phyloP scores from a whole-genome alignment of 163 green algal species.

The Prototheca cutis region DNA sequence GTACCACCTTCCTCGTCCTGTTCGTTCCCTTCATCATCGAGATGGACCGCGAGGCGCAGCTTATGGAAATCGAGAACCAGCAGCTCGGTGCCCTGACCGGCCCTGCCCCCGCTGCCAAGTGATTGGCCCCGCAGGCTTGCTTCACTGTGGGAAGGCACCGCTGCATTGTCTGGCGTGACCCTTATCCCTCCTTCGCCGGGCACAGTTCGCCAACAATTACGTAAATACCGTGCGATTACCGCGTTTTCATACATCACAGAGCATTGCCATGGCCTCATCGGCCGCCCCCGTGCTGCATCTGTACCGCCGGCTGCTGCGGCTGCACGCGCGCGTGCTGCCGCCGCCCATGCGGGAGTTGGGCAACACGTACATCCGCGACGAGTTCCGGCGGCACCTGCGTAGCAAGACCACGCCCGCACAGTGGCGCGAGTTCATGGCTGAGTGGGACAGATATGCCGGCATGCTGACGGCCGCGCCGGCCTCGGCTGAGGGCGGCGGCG shows the following conservation, averaged over 20 bases:
- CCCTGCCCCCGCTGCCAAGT: too few species aligned
- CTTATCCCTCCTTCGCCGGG: too few species aligned
- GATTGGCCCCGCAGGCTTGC: too few species aligned
- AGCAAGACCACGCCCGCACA: slow-evolving; percentile 43
- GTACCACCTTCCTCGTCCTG: slow-evolving; percentile 79
- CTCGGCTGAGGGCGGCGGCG: neutral
- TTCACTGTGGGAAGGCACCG: too few species aligned
- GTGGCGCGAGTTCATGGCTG: slow-evolving; percentile 51
- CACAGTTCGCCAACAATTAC: too few species aligned
- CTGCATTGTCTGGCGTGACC: too few species aligned
- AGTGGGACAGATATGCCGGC: slow-evolving; percentile 57
- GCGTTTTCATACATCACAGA: too few species aligned
- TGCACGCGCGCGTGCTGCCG: slow-evolving; percentile 46
- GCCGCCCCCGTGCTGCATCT: slow-evolving; percentile 22
- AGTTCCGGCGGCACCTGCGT: slow-evolving; percentile 55
- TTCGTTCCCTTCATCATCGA: slow-evolving; percentile 93
- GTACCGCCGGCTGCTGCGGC: slow-evolving; percentile 45
- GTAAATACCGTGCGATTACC: too few species aligned
- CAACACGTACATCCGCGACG: slow-evolving; percentile 44
- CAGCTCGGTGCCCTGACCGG: slow-evolving; percentile 76
- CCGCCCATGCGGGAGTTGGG: slow-evolving; percentile 53
- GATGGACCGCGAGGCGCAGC: slow-evolving; percentile 88
- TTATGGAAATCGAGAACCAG: slow-evolving; percentile 84
- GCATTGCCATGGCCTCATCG: too few species aligned
- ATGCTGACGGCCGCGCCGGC: slow-evolving; percentile 28